phyloP scores from a whole-genome alignment of 306 rosid genomes.

The Chamaecrista fasciculata region DNA sequence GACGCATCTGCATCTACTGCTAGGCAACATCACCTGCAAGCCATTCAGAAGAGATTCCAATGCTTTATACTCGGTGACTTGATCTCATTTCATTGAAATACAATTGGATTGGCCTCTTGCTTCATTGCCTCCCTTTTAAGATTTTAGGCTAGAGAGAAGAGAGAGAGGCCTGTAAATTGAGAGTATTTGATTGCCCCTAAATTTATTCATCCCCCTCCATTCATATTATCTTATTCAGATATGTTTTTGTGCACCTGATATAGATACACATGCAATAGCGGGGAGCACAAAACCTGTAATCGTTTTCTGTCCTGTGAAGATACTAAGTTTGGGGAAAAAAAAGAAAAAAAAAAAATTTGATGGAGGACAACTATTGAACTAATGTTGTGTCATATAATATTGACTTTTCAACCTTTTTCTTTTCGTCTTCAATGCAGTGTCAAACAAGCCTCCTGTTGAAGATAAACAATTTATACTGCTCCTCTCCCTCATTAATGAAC shows the following conservation, averaged over 20 bases:
- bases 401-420: constrained; percentile 29
- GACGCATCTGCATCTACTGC: constrained; percentile 18
- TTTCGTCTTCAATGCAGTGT: constrained; percentile 3
- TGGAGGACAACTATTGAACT: constrained; percentile 38
- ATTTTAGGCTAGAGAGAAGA: constrained; percentile 67
- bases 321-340: constrained; percentile 23
- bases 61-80: constrained; percentile 41
- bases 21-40: constrained; percentile 29
- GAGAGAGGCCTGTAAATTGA: constrained; percentile 71
- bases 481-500: neutral
- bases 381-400: constrained; percentile 36
- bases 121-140: constrained; percentile 56
- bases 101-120: constrained; percentile 73
- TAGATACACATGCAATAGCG: constrained; percentile 41
- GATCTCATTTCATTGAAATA: constrained; percentile 54
- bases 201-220: constrained; percentile 54
- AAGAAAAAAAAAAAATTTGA: constrained; percentile 6
- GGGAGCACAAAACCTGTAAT: constrained; percentile 50
- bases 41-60: constrained; percentile 33
- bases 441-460: neutral
- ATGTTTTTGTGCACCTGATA: constrained; percentile 43
- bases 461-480: neutral
- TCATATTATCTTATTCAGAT: constrained; percentile 35
- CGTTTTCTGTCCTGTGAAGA: constrained; percentile 44
- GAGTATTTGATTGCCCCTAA: constrained; percentile 46